Evolutionary conservation across 2,329 filamentous ascomycete species (phyloP).

Genomic region (Fusarium citri): DNA sequence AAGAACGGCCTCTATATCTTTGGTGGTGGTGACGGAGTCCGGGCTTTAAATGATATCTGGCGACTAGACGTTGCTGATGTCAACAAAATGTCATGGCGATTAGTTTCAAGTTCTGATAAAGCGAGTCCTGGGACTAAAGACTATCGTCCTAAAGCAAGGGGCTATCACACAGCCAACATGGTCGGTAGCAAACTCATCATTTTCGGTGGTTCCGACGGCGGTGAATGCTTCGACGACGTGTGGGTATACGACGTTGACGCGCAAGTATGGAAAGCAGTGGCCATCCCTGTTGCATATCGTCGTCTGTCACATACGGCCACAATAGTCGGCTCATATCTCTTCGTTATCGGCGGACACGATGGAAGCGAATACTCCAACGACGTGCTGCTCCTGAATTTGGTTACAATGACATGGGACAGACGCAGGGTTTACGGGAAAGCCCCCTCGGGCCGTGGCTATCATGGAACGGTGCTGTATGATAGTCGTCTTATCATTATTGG

Average conservation of each 20-base stretch:
- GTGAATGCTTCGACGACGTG: slow-evolving; percentile 78
- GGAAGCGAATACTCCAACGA: slow-evolving; percentile 77
- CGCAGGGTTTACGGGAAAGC: slow-evolving; percentile 72
- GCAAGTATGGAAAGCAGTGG: slow-evolving; percentile 68
- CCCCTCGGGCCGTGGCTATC: slow-evolving; percentile 73
- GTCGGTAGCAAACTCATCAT: slow-evolving; percentile 78
- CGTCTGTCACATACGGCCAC: slow-evolving; percentile 76
- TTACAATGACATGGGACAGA: slow-evolving; percentile 80
- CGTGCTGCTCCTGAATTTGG: slow-evolving; percentile 74
- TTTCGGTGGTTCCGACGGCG: slow-evolving; percentile 76
- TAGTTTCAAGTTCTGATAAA: slow-evolving; percentile 65
- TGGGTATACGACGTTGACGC: slow-evolving; percentile 78
- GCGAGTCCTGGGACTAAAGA: slow-evolving; percentile 50
- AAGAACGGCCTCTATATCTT: slow-evolving; percentile 79
- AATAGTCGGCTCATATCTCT: slow-evolving; percentile 76
- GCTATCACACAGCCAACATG: slow-evolving; percentile 80
- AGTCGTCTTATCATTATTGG: slow-evolving; percentile 73
- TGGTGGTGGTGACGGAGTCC: slow-evolving; percentile 76
- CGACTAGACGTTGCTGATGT: slow-evolving; percentile 75
- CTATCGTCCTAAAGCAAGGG: slow-evolving; percentile 69
- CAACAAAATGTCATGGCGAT: slow-evolving; percentile 75
- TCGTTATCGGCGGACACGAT: slow-evolving; percentile 77
- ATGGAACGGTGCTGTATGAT: slow-evolving; percentile 74
- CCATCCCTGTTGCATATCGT: slow-evolving; percentile 70
- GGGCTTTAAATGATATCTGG: slow-evolving; percentile 78